Conservation (phyloP, 2,329 filamentous ascomycete genomes). For the Xylaria sp. region DNA sequence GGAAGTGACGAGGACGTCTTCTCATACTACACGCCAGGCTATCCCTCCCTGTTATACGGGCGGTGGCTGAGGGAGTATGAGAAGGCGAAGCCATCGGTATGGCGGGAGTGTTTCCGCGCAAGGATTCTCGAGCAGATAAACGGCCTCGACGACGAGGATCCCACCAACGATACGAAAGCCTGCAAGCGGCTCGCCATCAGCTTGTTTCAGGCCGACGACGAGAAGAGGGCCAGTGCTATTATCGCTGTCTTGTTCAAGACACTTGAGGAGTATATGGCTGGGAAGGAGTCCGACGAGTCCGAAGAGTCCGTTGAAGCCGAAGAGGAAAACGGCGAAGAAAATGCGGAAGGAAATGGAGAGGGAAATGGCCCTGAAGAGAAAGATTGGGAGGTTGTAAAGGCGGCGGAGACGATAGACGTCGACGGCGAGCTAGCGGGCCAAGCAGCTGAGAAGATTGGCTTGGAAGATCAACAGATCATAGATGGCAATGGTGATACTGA, state of each 20-base stretch:
- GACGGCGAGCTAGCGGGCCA: not conserved
- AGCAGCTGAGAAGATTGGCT: not conserved
- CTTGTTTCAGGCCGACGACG: constrained; percentile 14
- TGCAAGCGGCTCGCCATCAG: constrained; percentile 13
- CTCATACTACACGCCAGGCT: constrained; percentile 12
- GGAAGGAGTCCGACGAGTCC: not conserved
- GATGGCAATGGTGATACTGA: not conserved
- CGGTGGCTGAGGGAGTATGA: constrained; percentile 21
- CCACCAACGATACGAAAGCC: constrained; percentile 12
- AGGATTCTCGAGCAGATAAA: constrained; percentile 19
- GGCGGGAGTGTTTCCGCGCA: constrained; percentile 22
- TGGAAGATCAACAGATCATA: not conserved
- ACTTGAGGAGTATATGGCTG: constrained; percentile 15
- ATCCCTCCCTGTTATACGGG: constrained; percentile 15
- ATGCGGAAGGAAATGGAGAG: not conserved
- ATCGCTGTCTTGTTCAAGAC: constrained; percentile 16
- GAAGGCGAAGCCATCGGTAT: constrained; percentile 17
- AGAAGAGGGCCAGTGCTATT: constrained; percentile 9
- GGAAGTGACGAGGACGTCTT: constrained; percentile 17
- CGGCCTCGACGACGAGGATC: constrained; percentile 16
- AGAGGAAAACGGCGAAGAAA: too few species aligned
- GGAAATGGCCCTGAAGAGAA: not conserved
- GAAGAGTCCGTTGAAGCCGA: not conserved
- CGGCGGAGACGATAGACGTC: not conserved
- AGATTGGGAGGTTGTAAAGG: not conserved